Conservation (phyloP, 2,329 filamentous ascomycete genomes). For the Penicillium sp. region DNA sequence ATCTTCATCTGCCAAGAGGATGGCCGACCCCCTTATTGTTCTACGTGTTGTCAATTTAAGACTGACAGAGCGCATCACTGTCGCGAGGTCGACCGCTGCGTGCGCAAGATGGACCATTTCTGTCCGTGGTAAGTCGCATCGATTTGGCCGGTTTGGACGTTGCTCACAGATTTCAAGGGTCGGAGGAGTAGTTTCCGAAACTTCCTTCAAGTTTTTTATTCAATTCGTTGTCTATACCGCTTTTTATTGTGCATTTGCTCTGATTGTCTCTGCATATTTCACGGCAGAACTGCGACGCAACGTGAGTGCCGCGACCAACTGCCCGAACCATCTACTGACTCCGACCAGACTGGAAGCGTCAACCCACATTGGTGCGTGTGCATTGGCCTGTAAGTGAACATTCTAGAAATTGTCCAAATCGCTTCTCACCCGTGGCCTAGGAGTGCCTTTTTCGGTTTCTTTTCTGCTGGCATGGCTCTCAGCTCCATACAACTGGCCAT, state of each 20-base stretch:
- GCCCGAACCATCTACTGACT: slow-evolving; percentile 14
- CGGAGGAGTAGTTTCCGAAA: slow-evolving; percentile 86
- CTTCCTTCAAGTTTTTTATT: slow-evolving; percentile 82
- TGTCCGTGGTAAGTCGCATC: slow-evolving; percentile 63
- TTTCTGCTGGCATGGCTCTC: slow-evolving; percentile 67
- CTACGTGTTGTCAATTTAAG: slow-evolving; percentile 78
- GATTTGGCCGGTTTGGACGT: background rate
- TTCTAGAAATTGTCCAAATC: slow-evolving; percentile 10
- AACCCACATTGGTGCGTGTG: slow-evolving; percentile 62
- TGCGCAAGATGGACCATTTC: slow-evolving; percentile 88
- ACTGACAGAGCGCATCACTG: slow-evolving; percentile 83
- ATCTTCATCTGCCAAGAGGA: slow-evolving; percentile 77
- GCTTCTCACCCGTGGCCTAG: slow-evolving; percentile 24
- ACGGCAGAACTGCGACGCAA: slow-evolving; percentile 51
- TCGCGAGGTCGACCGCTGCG: slow-evolving; percentile 71
- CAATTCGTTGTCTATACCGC: slow-evolving; percentile 75
- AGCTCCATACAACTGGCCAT: slow-evolving; percentile 66
- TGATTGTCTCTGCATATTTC: slow-evolving; percentile 61
- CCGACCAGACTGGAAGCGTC: slow-evolving; percentile 28
- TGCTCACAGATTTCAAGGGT: slow-evolving; percentile 52
- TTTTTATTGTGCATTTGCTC: slow-evolving; percentile 58
- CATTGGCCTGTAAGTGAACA: slow-evolving; percentile 52
- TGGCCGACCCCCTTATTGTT: slow-evolving; percentile 82
- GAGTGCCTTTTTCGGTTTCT: slow-evolving; percentile 69
- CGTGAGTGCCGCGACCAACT: slow-evolving; percentile 30